Conservation (phyloP, 345 rosid species). For the Gossypium thurberi region DNA sequence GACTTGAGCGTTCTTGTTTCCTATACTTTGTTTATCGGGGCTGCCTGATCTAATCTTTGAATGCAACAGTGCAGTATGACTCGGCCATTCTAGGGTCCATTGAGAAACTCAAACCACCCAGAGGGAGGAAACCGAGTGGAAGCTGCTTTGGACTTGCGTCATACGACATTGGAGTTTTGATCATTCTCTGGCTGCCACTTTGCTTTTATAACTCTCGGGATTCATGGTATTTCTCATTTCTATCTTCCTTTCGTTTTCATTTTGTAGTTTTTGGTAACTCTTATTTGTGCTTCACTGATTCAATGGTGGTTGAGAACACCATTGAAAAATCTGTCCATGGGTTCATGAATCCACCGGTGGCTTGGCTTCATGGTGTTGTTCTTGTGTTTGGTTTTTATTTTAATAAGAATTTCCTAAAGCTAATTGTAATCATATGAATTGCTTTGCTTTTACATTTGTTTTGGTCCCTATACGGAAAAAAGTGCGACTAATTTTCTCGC, state of each 20-base stretch:
- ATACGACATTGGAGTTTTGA: not conserved
- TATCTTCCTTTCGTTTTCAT: not conserved
- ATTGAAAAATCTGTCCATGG: not conserved
- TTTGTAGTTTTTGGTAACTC: not conserved
- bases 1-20: not conserved
- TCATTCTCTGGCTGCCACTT: not conserved
- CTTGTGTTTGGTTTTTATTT: not conserved
- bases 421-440: not conserved
- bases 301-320: not conserved
- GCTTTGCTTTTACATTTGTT: too few species aligned
- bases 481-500: too few species aligned
- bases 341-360: not conserved
- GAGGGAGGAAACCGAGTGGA: not conserved
- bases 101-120: not conserved
- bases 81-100: not conserved
- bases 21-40: not conserved
- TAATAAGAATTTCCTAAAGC: not conserved
- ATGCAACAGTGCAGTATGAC: not conserved
- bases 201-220: not conserved
- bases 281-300: not conserved
- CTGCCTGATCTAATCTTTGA: not conserved
- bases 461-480: too few species aligned
- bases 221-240: not conserved
- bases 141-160: not conserved
- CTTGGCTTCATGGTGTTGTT: not conserved